Conservation (phyloP, 805 yeast genomes). For the Metschnikowia santaceciliae region DNA sequence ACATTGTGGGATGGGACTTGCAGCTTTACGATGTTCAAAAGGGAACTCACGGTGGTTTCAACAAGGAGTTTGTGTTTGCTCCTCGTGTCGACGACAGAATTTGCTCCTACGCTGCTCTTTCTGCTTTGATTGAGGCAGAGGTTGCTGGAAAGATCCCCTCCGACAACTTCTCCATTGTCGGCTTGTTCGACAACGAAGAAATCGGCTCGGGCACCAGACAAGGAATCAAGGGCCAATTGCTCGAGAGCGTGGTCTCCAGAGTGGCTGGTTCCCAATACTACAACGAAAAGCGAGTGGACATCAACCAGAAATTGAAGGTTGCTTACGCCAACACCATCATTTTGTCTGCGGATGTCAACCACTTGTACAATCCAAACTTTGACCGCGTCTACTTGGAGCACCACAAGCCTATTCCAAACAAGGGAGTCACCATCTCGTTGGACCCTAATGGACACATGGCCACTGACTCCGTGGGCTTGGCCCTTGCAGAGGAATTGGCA, state of each 20-base stretch:
- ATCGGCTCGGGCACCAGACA: conserved; percentile 76
- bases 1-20: conserved; percentile 67
- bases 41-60: conserved; percentile 74
- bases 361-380: conserved; percentile 78
- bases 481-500: conserved; percentile 69
- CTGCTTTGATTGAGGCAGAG: conserved; percentile 48
- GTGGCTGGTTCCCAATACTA: conserved; percentile 34
- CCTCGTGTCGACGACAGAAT: conserved; percentile 85
- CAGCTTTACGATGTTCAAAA: conserved; percentile 80
- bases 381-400: conserved; percentile 62
- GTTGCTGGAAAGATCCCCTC: conserved; percentile 19
- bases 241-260: conserved; percentile 62
- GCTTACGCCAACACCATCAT: conserved; percentile 73
- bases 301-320: conserved; percentile 31
- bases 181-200: conserved; percentile 77
- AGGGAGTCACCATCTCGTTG: conserved; percentile 64
- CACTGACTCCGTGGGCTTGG: conserved; percentile 70
- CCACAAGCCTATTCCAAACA: conserved; percentile 78
- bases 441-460: conserved; percentile 85
- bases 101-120: conserved; percentile 70
- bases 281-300: conserved; percentile 16
- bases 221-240: conserved; percentile 76
- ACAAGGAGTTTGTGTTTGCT: conserved; percentile 70
- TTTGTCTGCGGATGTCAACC: conserved; percentile 81
- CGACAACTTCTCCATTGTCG: conserved; percentile 53